Conservation (phyloP, 78 protist genomes). For the Bodo saltans region DNA sequence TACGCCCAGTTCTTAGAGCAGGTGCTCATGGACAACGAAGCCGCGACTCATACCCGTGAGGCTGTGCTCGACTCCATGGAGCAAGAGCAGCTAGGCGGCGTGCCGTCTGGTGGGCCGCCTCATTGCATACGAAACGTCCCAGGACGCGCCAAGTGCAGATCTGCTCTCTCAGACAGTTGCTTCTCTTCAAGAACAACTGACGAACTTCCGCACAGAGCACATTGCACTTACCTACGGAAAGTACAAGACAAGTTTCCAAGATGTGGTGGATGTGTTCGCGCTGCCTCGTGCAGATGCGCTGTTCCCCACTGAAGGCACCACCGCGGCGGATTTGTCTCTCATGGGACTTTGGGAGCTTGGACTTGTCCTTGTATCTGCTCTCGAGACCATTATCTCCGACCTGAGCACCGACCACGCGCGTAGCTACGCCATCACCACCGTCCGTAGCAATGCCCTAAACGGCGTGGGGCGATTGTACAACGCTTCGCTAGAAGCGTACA, state of each 20-base stretch:
- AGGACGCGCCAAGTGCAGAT: not conserved
- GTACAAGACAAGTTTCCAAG: not conserved
- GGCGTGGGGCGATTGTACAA: not conserved
- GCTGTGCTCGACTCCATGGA: not conserved
- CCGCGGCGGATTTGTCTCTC: no score
- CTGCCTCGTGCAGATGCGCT: not conserved
- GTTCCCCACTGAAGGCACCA: not conserved
- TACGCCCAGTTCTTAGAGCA: slow-evolving; percentile 31
- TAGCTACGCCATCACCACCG: not conserved
- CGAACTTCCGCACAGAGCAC: not conserved
- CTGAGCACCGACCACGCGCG: no score
- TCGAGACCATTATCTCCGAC: not conserved
- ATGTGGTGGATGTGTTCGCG: not conserved
- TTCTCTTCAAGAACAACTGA: not conserved
- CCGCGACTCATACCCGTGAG: not conserved
- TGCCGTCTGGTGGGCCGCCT: not conserved
- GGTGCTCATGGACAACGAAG: slow-evolving; percentile 9
- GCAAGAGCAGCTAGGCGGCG: not conserved
- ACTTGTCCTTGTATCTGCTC: not conserved
- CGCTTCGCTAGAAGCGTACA: not conserved
- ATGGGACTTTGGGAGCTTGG: not conserved
- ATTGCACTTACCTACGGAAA: not conserved
- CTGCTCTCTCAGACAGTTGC: not conserved
- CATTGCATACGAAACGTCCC: not conserved
- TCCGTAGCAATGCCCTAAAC: not conserved